Evolutionary conservation across 495 filamentous ascomycete genomes (phyloP).

Genomic region (Aspergillus diversus): DNA sequence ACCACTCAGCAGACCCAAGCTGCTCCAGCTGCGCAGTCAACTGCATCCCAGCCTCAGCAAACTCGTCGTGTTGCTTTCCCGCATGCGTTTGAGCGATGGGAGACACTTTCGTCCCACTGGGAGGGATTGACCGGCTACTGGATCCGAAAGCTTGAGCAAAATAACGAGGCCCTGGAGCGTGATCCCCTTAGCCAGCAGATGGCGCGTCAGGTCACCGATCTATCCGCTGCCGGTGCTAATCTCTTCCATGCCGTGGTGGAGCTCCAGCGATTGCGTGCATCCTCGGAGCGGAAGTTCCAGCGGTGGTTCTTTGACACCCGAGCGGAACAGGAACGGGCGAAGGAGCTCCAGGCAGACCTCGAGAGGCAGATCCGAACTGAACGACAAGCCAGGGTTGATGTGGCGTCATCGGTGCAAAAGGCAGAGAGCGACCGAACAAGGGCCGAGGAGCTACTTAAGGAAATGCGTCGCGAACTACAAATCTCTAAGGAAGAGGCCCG

Average conservation of each 20-base stretch:
- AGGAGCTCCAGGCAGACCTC: constrained; percentile 82
- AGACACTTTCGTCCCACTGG: constrained; percentile 95
- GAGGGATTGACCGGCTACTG: constrained; percentile 96
- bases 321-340: constrained; percentile 79
- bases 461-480: constrained; percentile 87
- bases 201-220: constrained; percentile 89
- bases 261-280: constrained; percentile 91
- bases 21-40: constrained; percentile 11
- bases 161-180: constrained; percentile 77
- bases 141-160: constrained; percentile 90
- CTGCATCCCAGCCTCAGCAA: constrained; percentile 23
- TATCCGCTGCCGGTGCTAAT: constrained; percentile 95
- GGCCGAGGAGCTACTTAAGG: constrained; percentile 73
- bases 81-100: constrained; percentile 97
- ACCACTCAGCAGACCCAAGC: constrained; percentile 30
- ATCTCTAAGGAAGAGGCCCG: constrained; percentile 97
- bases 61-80: constrained; percentile 67
- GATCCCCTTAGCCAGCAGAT: constrained; percentile 87
- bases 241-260: constrained; percentile 98
- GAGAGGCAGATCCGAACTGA: constrained; percentile 75
- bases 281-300: constrained; percentile 96
- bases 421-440: constrained; percentile 68
- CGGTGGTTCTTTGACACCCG: constrained; percentile 98
- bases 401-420: constrained; percentile 62
- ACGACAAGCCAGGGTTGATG: constrained; percentile 67